Percentiles rank a stretch among this genome's conserved stretches.
Conservation (phyloP, 306 rosid species). For the Acmispon strigosus region DNA sequence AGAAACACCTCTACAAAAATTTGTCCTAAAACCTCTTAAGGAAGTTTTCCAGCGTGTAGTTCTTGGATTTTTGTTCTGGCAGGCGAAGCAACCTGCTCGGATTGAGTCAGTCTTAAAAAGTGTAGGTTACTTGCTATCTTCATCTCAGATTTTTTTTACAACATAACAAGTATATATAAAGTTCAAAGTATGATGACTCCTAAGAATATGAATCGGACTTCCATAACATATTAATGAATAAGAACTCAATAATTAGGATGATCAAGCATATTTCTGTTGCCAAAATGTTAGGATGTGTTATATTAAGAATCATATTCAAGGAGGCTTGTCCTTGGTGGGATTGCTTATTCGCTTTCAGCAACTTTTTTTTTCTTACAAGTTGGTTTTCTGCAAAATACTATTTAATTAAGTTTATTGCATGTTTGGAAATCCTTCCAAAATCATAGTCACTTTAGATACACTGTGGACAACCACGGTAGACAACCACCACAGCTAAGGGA, state of each 20-base stretch:
- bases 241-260: not conserved
- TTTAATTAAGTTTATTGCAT: slow-evolving; percentile 4
- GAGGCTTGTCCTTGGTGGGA: slow-evolving; percentile 1
- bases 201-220: not conserved
- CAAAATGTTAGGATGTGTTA: not conserved
- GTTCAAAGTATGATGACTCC: not conserved
- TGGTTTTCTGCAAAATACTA: not conserved
- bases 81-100: slow-evolving; percentile 84
- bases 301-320: not conserved
- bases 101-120: slow-evolving; percentile 71
- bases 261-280: not conserved
- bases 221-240: not conserved
- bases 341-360: not conserved
- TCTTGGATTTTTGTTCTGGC: slow-evolving; percentile 93
- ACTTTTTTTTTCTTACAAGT: not conserved
- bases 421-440: too few relatives aligned
- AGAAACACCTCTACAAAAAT: slow-evolving; percentile 57
- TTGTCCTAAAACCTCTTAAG: slow-evolving; percentile 64
- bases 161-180: not conserved
- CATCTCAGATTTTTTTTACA: slow-evolving; percentile 4
- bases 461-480: too few relatives aligned
- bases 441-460: too few relatives aligned
- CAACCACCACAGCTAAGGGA: too few relatives aligned
- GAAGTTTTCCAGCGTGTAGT: slow-evolving; percentile 73
- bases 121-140: slow-evolving; percentile 40